Evolutionary conservation across 257 asterid species (phyloP).

Genomic region (Misopates orontium): DNA sequence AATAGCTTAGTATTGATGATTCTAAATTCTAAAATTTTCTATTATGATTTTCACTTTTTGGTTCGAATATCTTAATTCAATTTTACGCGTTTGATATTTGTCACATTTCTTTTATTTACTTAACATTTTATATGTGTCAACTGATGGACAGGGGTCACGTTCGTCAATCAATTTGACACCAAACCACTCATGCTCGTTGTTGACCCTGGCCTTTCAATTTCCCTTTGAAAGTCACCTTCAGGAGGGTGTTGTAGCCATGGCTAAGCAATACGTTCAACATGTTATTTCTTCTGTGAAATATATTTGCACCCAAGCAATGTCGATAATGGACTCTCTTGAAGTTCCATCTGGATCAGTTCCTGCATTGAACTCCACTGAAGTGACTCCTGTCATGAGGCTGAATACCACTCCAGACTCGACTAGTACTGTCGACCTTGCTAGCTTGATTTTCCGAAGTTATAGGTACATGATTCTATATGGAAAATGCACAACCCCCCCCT

Average conservation of each 20-base stretch:
- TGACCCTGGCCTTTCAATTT: slow-evolving; percentile 47
- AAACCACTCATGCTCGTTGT: slow-evolving; percentile 24
- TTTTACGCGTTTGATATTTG: no score
- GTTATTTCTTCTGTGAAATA: slow-evolving; percentile 32
- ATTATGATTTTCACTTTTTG: no score
- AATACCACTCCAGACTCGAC: slow-evolving; percentile 20
- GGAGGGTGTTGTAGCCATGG: slow-evolving; percentile 36
- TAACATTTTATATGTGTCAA: background rate
- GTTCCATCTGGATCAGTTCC: slow-evolving; percentile 24
- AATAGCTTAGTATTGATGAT: background rate
- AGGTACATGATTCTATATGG: slow-evolving; percentile 37
- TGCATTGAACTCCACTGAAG: slow-evolving; percentile 19
- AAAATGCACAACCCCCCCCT: no score
- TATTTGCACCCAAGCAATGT: slow-evolving; percentile 25
- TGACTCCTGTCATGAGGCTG: slow-evolving; percentile 22
- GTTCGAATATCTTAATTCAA: no score
- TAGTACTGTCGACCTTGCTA: slow-evolving; percentile 30
- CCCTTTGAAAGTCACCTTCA: slow-evolving; percentile 37
- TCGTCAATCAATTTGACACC: slow-evolving; percentile 25
- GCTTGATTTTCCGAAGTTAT: slow-evolving; percentile 38
- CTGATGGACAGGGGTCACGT: slow-evolving; percentile 24
- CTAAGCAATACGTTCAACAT: slow-evolving; percentile 32
- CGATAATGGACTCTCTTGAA: background rate
- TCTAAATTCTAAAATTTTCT: background rate
- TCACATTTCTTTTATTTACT: background rate